These are phyloP conservation scores for Rhizopus delemar DNA, from an alignment of 371 early-diverging fungal genomes.

Conservation along the genomic window DNA sequence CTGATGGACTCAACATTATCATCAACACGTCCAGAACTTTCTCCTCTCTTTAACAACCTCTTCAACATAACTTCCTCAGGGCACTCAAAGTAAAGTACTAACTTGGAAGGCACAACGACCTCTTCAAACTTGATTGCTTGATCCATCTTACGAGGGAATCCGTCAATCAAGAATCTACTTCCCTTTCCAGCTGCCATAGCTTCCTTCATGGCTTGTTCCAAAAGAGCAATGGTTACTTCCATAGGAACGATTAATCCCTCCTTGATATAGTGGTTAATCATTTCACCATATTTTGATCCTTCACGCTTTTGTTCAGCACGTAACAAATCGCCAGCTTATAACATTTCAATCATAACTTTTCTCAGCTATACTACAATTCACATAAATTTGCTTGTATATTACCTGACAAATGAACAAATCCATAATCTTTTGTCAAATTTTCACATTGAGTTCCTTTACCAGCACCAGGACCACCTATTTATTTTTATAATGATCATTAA, in stretches of 20 bases:
- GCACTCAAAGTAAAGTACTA: conserved; percentile 91
- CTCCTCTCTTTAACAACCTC: conserved; percentile 87
- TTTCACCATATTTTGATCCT: conserved; percentile 82
- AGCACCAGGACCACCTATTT: conserved; percentile 74
- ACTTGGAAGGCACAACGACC: conserved; percentile 67
- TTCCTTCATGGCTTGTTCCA: conserved; percentile 84
- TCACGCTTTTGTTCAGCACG: conserved; percentile 83
- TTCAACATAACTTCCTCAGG: conserved; percentile 86
- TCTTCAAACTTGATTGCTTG: conserved; percentile 94
- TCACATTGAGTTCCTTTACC: conserved; percentile 94
- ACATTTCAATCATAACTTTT: background rate
- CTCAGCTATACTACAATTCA: too few relatives aligned
- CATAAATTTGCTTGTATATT: conserved; percentile 4
- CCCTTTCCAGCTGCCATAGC: conserved; percentile 47
- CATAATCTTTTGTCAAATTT: conserved; percentile 83
- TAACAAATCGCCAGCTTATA: conserved; percentile 89
- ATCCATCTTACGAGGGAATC: conserved; percentile 94
- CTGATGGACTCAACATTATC: conserved; percentile 95
- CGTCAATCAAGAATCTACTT: conserved; percentile 88
- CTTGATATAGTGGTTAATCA: conserved; percentile 85
- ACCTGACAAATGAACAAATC: conserved; percentile 91
- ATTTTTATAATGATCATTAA: background rate
- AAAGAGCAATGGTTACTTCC: conserved; percentile 87
- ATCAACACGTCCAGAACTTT: conserved; percentile 91
- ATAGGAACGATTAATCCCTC: conserved; percentile 93